Conservation (phyloP, 805 yeast species). For the Geotrichum ghanense region DNA sequence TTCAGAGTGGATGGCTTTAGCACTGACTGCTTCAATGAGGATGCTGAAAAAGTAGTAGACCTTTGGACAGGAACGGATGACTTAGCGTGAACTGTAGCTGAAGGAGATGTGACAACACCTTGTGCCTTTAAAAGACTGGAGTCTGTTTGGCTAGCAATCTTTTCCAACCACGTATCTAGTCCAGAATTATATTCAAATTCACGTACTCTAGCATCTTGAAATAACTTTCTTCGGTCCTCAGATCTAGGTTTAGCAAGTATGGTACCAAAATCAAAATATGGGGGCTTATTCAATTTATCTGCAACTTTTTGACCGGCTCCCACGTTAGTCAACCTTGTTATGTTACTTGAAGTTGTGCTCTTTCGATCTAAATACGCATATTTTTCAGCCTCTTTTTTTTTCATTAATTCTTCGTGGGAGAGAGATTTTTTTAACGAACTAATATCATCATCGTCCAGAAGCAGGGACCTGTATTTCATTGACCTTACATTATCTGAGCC, state of each 20-base stretch:
- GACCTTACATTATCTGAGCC: background rate
- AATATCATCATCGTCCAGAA: background rate
- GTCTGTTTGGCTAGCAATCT: slow-evolving; percentile 11
- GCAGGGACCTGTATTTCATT: background rate
- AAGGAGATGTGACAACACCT: slow-evolving; percentile 6
- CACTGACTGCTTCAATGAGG: slow-evolving; percentile 17
- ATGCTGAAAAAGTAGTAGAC: slow-evolving; percentile 14
- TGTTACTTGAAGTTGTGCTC: background rate
- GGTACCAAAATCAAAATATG: slow-evolving; percentile 24
- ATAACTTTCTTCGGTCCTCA: slow-evolving; percentile 19
- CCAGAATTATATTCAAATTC: slow-evolving; percentile 26
- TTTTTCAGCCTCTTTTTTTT: background rate
- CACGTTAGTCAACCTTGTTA: background rate
- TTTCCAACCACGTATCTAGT: slow-evolving; percentile 23
- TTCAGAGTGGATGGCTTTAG: slow-evolving; percentile 5
- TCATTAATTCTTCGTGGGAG: background rate
- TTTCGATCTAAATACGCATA: background rate
- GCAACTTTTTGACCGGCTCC: slow-evolving; percentile 4
- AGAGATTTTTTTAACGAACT: background rate
- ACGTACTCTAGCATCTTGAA: slow-evolving; percentile 19
- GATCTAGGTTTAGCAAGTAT: slow-evolving; percentile 18
- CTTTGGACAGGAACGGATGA: slow-evolving; percentile 18
- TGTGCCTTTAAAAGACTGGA: slow-evolving; percentile 5
- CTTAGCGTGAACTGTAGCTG: slow-evolving; percentile 11
- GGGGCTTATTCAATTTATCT: slow-evolving; percentile 21